Base-by-base conservation (phyloP, 495 filamentous ascomycete genomes). In the Niebla homalea region DNA sequence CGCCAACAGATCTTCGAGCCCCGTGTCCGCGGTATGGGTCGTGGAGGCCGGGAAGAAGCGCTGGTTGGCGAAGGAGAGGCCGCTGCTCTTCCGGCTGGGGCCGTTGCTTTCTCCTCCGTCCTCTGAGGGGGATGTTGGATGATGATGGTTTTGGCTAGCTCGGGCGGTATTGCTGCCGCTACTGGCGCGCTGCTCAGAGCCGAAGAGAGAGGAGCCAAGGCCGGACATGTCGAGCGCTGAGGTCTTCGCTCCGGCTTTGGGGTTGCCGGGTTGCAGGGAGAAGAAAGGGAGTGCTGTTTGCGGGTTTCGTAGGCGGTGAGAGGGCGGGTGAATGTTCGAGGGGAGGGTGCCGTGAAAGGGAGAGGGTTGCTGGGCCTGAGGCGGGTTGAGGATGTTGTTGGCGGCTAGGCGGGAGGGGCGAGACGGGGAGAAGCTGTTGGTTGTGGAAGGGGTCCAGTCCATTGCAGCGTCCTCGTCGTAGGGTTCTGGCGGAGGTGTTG, bases 381-480 rank as follows among this genome's bases (percentile, higher is more conserved):
- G 61, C 55, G 38, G 64, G 69, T 57, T 55, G 55, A 43, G 54
- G 29, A 32, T 32, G 29, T 32, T 32, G 62, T 29, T 61, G 54
- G 36, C 62, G 58, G 25, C 56, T 55, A 16, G 59, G 51, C 25
- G 60, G 62, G 62, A 46, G 64, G 19, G 20, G 22, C 66, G 60
- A 57, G 57, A 72, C 72, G 49, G 74, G 68, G 42, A 70, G 68
- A 59, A 48, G 22, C 21, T 61, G 48, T 8, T 74, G 45, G 20
- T 73, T 61, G 45, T 74, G 11, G 80, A 79, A 2, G 87, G 87
- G 19, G 81, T 77, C 87, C 87, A 94, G 52, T 94, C 87, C 87
- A 94, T 94, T 12, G 41, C 40, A 45, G 70, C 66, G 37, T 80
- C 68, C 10, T 61, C 64, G 54, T 76, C 72, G 48, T 75, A 68